phyloP scores from a whole-genome alignment of 73 alveolate genomes.

The Paramecium biaurelia region DNA sequence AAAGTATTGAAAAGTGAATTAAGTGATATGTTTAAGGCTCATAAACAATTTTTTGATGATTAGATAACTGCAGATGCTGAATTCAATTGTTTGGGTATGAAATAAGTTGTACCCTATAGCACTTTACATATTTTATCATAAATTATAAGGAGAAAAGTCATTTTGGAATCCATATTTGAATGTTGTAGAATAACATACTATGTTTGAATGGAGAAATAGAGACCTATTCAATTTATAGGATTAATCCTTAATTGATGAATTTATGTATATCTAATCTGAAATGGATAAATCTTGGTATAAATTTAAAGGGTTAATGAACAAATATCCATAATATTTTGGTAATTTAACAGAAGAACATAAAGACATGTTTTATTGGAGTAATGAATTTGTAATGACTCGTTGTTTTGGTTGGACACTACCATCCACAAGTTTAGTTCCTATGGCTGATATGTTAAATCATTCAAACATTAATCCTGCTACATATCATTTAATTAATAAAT shows the following conservation, averaged over 20 bases:
- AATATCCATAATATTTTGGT: conserved; percentile 4
- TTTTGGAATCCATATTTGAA: background rate
- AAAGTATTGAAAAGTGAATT: conserved; percentile 42
- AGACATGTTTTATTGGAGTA: conserved; percentile 55
- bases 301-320: background rate
- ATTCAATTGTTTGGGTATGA: conserved; percentile 29
- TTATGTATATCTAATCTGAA: background rate
- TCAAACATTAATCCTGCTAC: background rate
- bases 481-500: background rate
- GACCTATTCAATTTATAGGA: background rate
- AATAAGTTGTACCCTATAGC: background rate
- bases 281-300: conserved; percentile 57
- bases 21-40: background rate
- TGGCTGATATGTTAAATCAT: background rate
- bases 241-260: background rate
- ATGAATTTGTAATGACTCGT: conserved; percentile 62
- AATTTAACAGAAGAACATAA: conserved; percentile 18
- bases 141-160: background rate
- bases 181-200: background rate
- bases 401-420: conserved; percentile 67
- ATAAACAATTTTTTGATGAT: conserved; percentile 6
- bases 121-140: background rate
- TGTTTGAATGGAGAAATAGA: conserved; percentile 15
- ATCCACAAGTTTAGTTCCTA: conserved; percentile 54
- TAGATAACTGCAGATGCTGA: background rate